A percentile compares a stretch with the other conserved stretches of the same genome.
Conservation (phyloP, 257 asterid genomes). For the Fraxinus anomala region DNA sequence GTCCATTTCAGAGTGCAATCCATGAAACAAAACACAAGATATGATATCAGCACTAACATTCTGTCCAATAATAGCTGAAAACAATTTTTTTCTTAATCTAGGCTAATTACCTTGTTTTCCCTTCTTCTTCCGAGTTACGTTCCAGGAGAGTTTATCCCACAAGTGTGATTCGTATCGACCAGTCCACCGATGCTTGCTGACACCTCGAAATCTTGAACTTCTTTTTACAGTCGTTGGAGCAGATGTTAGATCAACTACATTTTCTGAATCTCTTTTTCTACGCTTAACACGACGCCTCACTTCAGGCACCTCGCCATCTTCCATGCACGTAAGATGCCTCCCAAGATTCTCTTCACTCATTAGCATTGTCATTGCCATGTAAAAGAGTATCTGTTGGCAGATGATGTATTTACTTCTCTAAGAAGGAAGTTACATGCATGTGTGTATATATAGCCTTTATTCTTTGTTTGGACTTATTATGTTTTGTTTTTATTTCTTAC, state of each 20-base stretch:
- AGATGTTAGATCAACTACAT: neutral
- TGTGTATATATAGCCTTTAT: constrained; percentile 30
- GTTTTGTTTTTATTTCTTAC: constrained; percentile 19
- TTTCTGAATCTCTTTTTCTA: neutral
- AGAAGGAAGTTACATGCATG: constrained; percentile 11
- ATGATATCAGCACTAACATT: constrained; percentile 15
- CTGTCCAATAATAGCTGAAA: neutral
- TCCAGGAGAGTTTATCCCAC: constrained; percentile 24
- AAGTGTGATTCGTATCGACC: constrained; percentile 26
- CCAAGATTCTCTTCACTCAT: constrained; percentile 23
- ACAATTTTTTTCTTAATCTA: neutral
- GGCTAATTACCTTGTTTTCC: constrained; percentile 9
- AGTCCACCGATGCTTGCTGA: constrained; percentile 27
- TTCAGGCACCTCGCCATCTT: constrained; percentile 22
- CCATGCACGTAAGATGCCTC: constrained; percentile 18
- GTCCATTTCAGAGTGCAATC: constrained; percentile 11
- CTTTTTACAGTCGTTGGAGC: constrained; percentile 14
- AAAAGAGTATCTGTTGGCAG: neutral
- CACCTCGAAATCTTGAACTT: constrained; percentile 23
- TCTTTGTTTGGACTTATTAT: constrained; percentile 27
- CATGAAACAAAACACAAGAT: constrained; percentile 22
- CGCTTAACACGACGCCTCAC: constrained; percentile 18
- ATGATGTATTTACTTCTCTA: neutral
- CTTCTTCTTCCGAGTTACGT: constrained; percentile 8
- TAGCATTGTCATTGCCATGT: constrained; percentile 20